A percentile compares a stretch with the other conserved stretches of the same genome.
phyloP scores from a whole-genome alignment of 1,284 basidiomycete genomes.

The Boletellus dicymbophilus region DNA sequence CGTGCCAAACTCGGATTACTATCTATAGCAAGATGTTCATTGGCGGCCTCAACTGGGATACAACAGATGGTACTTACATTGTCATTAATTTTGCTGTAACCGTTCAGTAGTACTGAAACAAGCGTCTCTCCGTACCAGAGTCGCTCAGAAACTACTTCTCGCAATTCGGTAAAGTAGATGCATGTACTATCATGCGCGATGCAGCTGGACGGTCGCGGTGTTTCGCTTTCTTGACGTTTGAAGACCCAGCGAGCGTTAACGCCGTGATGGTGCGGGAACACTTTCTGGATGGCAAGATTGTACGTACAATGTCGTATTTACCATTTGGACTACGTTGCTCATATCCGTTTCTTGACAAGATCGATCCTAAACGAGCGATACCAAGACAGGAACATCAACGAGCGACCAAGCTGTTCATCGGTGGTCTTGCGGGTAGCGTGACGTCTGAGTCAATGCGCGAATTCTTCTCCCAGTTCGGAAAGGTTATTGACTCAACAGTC shows the following conservation, averaged over 20 bases:
- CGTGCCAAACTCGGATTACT: slow-evolving; percentile 29
- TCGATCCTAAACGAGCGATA: slow-evolving; percentile 98
- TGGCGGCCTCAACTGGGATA: slow-evolving; percentile 96
- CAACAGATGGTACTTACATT: slow-evolving; percentile 81
- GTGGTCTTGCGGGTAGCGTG: slow-evolving; percentile 88
- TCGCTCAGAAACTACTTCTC: slow-evolving; percentile 83
- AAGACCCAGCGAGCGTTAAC: slow-evolving; percentile 58
- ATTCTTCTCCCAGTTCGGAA: slow-evolving; percentile 91
- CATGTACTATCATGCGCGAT: slow-evolving; percentile 96
- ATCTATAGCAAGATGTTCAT: slow-evolving; percentile 94
- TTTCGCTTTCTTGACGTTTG: slow-evolving; percentile 94
- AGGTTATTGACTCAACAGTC: slow-evolving; percentile 95
- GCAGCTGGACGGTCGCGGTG: slow-evolving; percentile 87
- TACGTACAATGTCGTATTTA: slow-evolving; percentile 45
- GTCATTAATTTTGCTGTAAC: slow-evolving; percentile 34
- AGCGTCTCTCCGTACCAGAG: slow-evolving; percentile 52
- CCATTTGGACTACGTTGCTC: slow-evolving; percentile 17
- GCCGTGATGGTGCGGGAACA: slow-evolving; percentile 66
- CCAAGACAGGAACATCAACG: slow-evolving; percentile 93
- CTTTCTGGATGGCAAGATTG: slow-evolving; percentile 91
- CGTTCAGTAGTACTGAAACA: slow-evolving; percentile 42
- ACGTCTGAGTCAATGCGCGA: slow-evolving; percentile 93
- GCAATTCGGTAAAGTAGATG: slow-evolving; percentile 90
- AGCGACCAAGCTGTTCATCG: slow-evolving; percentile 94
- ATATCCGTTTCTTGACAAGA: slow-evolving; percentile 53